Evolutionary conservation across 495 filamentous ascomycete species (phyloP).

Genomic region (Podospora fimiseda): DNA sequence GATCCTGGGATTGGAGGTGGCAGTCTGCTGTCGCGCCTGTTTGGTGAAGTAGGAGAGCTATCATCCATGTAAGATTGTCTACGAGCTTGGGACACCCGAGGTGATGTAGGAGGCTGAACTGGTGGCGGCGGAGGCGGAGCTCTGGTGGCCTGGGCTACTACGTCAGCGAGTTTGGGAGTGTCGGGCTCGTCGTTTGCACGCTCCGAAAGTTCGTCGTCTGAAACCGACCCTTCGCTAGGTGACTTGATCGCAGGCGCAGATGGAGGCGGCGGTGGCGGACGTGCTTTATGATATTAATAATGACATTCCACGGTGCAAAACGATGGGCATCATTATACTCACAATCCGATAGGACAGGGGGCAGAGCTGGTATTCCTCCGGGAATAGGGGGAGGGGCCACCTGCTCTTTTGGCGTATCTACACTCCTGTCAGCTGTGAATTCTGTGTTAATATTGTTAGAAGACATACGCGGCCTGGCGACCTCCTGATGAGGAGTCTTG

Average conservation of each 20-base stretch:
- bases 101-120: constrained; percentile 42
- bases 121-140: constrained; percentile 38
- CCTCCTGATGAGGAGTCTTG: constrained; percentile 35
- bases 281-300: constrained; percentile 46
- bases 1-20: constrained; percentile 46
- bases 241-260: constrained; percentile 48
- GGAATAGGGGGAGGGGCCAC: constrained; percentile 53
- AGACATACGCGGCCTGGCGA: constrained; percentile 42
- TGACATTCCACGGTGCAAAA: constrained; percentile 11
- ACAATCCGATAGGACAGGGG: constrained; percentile 64
- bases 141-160: constrained; percentile 24
- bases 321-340: constrained; percentile 32
- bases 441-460: constrained; percentile 12
- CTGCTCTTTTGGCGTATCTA: constrained; percentile 33
- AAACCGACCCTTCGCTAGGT: constrained; percentile 75
- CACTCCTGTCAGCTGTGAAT: constrained; percentile 21
- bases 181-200: constrained; percentile 39
- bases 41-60: constrained; percentile 40
- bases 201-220: constrained; percentile 88
- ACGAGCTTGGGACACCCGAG: constrained; percentile 44
- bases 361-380: constrained; percentile 58
- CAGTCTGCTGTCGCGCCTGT: constrained; percentile 47
- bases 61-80: constrained; percentile 48
- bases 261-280: constrained; percentile 48
- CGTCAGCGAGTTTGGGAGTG: constrained; percentile 36